phyloP scores from a whole-genome alignment of 371 early-diverging fungal genomes.

The Haplosporangium sp. region DNA sequence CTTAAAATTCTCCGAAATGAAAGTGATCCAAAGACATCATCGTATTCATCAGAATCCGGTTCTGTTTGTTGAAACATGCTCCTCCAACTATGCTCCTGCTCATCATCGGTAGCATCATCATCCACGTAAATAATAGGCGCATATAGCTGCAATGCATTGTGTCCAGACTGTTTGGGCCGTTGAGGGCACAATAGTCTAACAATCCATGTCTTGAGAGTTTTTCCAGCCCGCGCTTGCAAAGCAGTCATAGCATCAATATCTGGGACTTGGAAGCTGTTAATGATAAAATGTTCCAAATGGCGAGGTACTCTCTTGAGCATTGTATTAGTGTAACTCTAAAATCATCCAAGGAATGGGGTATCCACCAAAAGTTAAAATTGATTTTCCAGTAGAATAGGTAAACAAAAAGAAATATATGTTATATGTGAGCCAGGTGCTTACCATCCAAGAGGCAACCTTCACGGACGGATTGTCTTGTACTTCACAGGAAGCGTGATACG shows the following conservation, averaged over 20 bases:
- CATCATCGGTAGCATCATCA: conserved; percentile 9
- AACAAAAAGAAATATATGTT: too few relatives aligned
- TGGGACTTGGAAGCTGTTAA: conserved; percentile 26
- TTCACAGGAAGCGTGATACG: conserved; percentile 30
- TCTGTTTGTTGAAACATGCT: neutral
- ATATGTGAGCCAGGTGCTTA: neutral
- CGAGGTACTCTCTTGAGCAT: conserved; percentile 18
- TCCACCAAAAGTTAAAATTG: neutral
- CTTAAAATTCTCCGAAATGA: neutral
- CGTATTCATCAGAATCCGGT: conserved; percentile 3
- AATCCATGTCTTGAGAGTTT: conserved; percentile 23
- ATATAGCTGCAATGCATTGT: conserved; percentile 14
- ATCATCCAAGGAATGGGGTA: too few relatives aligned
- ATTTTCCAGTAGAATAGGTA: neutral
- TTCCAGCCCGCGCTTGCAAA: conserved; percentile 14
- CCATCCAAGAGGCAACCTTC: conserved; percentile 31
- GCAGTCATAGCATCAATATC: conserved; percentile 2
- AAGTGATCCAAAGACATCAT: conserved; percentile 3
- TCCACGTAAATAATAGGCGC: conserved; percentile 23
- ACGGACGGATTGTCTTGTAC: conserved; percentile 15
- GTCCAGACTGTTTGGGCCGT: conserved; percentile 14
- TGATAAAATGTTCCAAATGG: conserved; percentile 15
- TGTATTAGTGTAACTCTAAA: conserved; percentile 20
- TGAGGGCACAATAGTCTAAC: conserved; percentile 32
- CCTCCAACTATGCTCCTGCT: neutral